These are phyloP conservation scores for Colletotrichum melonis DNA, from an alignment of 2,329 filamentous ascomycete species.

Conservation along the genomic window DNA sequence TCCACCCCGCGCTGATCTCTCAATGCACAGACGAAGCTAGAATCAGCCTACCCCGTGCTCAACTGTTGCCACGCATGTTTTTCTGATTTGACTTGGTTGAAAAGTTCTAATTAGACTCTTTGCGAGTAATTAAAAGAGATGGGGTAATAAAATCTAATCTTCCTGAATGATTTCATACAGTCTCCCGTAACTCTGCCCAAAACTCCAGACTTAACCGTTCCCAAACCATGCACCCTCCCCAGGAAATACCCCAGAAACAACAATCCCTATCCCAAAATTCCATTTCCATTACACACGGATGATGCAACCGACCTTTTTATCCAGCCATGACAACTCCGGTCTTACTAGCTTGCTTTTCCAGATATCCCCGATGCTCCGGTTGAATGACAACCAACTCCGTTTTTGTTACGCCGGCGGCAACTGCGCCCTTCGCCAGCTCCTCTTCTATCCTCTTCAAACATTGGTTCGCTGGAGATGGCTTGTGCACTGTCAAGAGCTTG, in stretches of 20 bases:
- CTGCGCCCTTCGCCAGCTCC: constrained; percentile 19
- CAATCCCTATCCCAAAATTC: background rate
- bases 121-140: background rate
- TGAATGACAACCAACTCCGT: constrained; percentile 13
- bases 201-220: constrained; percentile 11
- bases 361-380: constrained; percentile 18
- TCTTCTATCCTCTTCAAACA: constrained; percentile 33
- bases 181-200: constrained; percentile 12
- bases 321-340: constrained; percentile 23
- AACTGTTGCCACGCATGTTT: background rate
- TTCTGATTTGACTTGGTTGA: background rate
- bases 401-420: background rate
- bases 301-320: background rate
- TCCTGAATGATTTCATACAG: background rate
- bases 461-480: constrained; percentile 26
- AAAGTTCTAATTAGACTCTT: background rate
- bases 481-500: constrained; percentile 30
- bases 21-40: background rate
- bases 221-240: background rate
- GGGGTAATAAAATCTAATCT: background rate
- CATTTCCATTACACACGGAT: background rate
- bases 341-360: constrained; percentile 25
- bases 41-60: background rate
- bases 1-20: background rate
- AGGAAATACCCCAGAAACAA: background rate